Percentiles rank a stretch among this genome's conserved stretches.
These are phyloP conservation scores for Mortierella sp. DNA, from an alignment of 371 early-diverging fungal species.

Conservation along the genomic window DNA sequence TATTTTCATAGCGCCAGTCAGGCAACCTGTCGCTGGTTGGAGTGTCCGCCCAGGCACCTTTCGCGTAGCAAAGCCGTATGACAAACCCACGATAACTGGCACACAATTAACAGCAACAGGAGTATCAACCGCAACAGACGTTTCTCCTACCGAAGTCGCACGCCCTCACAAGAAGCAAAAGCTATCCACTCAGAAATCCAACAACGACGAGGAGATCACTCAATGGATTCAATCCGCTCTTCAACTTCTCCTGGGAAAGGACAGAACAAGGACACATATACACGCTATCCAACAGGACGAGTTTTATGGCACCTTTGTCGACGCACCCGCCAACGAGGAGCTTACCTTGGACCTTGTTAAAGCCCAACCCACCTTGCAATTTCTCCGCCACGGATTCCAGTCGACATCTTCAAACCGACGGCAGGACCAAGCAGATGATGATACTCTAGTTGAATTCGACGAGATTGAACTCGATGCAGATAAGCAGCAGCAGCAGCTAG, in stretches of 20 bases:
- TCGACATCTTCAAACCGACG: neutral
- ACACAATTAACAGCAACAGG: neutral
- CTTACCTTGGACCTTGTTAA: slow-evolving; percentile 35
- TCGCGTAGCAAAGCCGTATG: slow-evolving; percentile 42
- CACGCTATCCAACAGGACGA: slow-evolving; percentile 16
- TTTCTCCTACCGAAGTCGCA: neutral
- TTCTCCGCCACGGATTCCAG: slow-evolving; percentile 34
- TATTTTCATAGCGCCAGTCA: slow-evolving; percentile 23
- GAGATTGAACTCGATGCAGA: slow-evolving; percentile 5
- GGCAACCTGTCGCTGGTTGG: slow-evolving; percentile 36
- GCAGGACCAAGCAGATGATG: neutral
- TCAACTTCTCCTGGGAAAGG: neutral
- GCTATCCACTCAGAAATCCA: neutral
- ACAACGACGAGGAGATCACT: slow-evolving; percentile 3
- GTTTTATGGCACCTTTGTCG: slow-evolving; percentile 38
- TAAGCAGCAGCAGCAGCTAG: slow-evolving; percentile 15
- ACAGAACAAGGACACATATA: slow-evolving; percentile 1
- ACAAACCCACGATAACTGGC: neutral
- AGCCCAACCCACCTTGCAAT: slow-evolving; percentile 29
- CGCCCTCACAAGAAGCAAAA: slow-evolving; percentile 23
- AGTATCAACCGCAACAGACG: neutral
- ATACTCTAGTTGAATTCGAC: slow-evolving; percentile 1
- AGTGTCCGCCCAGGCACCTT: slow-evolving; percentile 48
- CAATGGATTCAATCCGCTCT: slow-evolving; percentile 33
- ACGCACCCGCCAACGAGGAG: slow-evolving; percentile 25